These are phyloP conservation scores for Paecilomyces dactylethromorphus DNA, from an alignment of 2,329 filamentous ascomycete species.

Conservation along the genomic window DNA sequence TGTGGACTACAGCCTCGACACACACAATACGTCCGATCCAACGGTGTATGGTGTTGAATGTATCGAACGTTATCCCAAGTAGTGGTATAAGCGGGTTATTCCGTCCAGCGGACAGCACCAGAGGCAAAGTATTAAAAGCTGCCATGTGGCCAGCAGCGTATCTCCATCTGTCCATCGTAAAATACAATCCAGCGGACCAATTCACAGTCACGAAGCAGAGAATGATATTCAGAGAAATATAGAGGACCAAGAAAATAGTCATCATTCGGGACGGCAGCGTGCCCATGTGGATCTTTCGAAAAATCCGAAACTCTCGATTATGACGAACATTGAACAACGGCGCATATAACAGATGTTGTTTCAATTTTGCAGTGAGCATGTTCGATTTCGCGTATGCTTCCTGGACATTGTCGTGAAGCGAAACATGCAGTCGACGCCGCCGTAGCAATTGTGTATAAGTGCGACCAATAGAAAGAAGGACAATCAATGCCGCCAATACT, in stretches of 20 bases:
- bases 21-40: constrained; percentile 72
- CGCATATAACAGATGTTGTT: constrained; percentile 45
- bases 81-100: constrained; percentile 83
- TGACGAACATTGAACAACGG: constrained; percentile 66
- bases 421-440: constrained; percentile 14
- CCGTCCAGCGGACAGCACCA: constrained; percentile 77
- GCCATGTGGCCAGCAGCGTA: constrained; percentile 77
- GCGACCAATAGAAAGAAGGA: constrained; percentile 17
- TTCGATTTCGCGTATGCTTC: constrained; percentile 10
- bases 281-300: constrained; percentile 59
- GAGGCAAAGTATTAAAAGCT: constrained; percentile 78
- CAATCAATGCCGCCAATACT: constrained; percentile 17
- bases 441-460: constrained; percentile 16
- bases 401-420: constrained; percentile 15
- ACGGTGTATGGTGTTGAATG: constrained; percentile 81
- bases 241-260: constrained; percentile 58
- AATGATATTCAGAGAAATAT: constrained; percentile 62
- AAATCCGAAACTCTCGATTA: constrained; percentile 63
- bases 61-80: constrained; percentile 82
- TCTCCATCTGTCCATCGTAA: constrained; percentile 49
- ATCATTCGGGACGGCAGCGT: constrained; percentile 70
- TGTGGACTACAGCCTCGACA: constrained; percentile 62
- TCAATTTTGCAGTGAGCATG: constrained; percentile 18
- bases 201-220: constrained; percentile 51
- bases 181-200: constrained; percentile 22